A percentile compares a stretch with the other conserved stretches of the same genome.
Evolutionary conservation across 192 early-diverging fungal genomes (phyloP).

Genomic region (Entophlyctis helioformis): DNA sequence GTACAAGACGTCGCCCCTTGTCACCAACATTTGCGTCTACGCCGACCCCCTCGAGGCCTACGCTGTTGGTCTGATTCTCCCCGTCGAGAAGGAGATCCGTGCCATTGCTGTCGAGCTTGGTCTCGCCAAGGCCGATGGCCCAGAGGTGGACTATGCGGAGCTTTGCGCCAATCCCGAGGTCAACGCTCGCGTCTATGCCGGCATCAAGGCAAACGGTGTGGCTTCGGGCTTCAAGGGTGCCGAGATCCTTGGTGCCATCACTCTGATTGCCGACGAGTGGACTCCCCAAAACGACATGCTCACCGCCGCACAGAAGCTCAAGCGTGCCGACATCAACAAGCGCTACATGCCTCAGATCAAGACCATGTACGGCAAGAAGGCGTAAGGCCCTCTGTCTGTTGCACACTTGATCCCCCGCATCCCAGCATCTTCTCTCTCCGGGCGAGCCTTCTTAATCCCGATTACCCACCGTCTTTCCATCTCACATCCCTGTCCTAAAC

Average conservation of each 20-base stretch:
- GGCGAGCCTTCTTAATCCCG: too few relatives aligned
- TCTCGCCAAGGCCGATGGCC: conserved; percentile 11
- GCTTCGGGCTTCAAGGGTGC: conserved; percentile 53
- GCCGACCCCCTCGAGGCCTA: conserved; percentile 56
- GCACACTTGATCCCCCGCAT: too few relatives aligned
- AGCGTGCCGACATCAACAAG: conserved; percentile 64
- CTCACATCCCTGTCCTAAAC: too few relatives aligned
- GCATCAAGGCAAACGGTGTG: conserved; percentile 49
- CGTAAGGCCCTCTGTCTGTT: too few relatives aligned
- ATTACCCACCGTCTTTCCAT: too few relatives aligned
- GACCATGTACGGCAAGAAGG: conserved; percentile 30
- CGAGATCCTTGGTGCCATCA: conserved; percentile 60
- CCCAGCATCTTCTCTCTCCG: too few relatives aligned
- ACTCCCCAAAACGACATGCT: conserved; percentile 74
- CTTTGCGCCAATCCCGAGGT: conserved; percentile 31
- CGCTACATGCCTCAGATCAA: conserved; percentile 49
- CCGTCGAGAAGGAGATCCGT: conserved; percentile 41
- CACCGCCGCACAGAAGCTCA: conserved; percentile 94
- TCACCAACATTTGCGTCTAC: conserved; percentile 56
- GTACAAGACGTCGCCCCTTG: conserved; percentile 62
- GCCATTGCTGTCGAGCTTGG: conserved; percentile 1
- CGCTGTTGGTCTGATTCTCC: conserved; percentile 67
- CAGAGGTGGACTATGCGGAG: conserved; percentile 26
- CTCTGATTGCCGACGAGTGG: conserved; percentile 72
- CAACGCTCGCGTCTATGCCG: conserved; percentile 32